These are phyloP conservation scores for Gynandropsis gynandra DNA, from an alignment of 345 rosid genomes.

Conservation along the genomic window DNA sequence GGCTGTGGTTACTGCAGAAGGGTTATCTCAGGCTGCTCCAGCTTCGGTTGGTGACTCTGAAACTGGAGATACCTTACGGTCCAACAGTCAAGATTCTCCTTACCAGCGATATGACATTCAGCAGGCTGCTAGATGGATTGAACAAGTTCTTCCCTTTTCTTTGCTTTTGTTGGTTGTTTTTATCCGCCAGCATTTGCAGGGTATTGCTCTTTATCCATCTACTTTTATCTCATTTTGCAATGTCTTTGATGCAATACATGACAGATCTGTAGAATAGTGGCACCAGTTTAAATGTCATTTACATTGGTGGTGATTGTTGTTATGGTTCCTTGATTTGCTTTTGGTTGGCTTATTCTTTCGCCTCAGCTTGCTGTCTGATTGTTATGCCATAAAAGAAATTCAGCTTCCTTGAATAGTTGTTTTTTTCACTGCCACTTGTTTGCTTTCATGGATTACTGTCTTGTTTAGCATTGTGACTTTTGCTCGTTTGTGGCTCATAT, in stretches of 20 bases:
- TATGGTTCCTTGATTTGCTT: too few relatives aligned
- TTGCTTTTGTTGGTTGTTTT: slow-evolving; percentile 95
- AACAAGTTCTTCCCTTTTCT: slow-evolving; percentile 94
- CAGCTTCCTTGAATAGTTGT: too few relatives aligned
- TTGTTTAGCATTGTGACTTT: slow-evolving; percentile 19
- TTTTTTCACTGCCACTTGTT: background rate
- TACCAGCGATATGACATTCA: slow-evolving; percentile 98
- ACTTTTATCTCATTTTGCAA: too few relatives aligned
- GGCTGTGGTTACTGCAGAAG: slow-evolving; percentile 31
- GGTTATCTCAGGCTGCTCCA: slow-evolving; percentile 35
- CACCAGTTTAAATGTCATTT: too few relatives aligned
- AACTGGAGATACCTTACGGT: slow-evolving; percentile 43
- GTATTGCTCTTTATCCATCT: slow-evolving; percentile 26
- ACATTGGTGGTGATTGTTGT: too few relatives aligned
- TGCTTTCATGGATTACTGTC: background rate
- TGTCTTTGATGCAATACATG: too few relatives aligned
- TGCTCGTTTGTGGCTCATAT: slow-evolving; percentile 21
- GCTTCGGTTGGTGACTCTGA: slow-evolving; percentile 41
- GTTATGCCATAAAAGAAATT: too few relatives aligned
- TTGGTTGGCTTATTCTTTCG: too few relatives aligned
- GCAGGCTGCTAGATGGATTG: slow-evolving; percentile 98
- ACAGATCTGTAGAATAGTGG: too few relatives aligned
- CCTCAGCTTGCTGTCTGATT: too few relatives aligned
- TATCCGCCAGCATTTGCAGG: slow-evolving; percentile 99
- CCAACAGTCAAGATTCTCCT: slow-evolving; percentile 65